A percentile compares a stretch with the other conserved stretches of the same genome.
Conservation (phyloP, 202 grass and related monocot species). For the Carex arenaria region DNA sequence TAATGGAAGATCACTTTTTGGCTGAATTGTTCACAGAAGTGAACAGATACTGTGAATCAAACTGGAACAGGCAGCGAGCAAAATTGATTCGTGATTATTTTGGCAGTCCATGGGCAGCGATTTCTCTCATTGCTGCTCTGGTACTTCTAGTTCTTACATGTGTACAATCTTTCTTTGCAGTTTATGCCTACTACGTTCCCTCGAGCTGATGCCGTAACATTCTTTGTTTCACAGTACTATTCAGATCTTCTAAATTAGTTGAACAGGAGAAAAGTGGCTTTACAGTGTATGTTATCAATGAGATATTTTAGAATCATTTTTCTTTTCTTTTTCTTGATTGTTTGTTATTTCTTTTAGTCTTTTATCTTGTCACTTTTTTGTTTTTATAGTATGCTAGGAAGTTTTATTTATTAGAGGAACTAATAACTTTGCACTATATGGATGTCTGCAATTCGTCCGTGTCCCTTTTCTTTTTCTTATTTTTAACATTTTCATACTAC, state of each 20-base stretch:
- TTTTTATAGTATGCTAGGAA: not conserved
- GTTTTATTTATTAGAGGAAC: not conserved
- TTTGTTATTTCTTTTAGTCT: not conserved
- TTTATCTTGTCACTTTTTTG: not conserved
- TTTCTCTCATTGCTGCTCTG: constrained; percentile 12
- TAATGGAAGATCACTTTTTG: not conserved
- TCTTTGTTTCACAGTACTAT: not conserved
- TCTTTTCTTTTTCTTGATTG: not conserved
- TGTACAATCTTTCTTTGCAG: constrained; percentile 25
- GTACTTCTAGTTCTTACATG: constrained; percentile 19
- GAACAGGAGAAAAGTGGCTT: not conserved
- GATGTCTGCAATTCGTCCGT: not conserved
- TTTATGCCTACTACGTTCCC: constrained; percentile 5
- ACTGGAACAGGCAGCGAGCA: not conserved
- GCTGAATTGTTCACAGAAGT: not conserved
- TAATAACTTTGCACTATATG: not conserved
- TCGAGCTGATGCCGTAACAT: not conserved
- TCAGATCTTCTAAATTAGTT: not conserved
- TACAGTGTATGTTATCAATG: not conserved
- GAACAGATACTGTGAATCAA: constrained; percentile 2
- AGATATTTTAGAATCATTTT: not conserved
- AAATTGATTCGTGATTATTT: constrained; percentile 27
- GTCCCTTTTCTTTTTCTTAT: not conserved
- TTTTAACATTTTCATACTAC: too few species aligned
- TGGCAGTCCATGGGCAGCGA: constrained; percentile 24